These are phyloP conservation scores for Byssothecium circinans DNA, from an alignment of 2,329 filamentous ascomycete species.

Conservation along the genomic window DNA sequence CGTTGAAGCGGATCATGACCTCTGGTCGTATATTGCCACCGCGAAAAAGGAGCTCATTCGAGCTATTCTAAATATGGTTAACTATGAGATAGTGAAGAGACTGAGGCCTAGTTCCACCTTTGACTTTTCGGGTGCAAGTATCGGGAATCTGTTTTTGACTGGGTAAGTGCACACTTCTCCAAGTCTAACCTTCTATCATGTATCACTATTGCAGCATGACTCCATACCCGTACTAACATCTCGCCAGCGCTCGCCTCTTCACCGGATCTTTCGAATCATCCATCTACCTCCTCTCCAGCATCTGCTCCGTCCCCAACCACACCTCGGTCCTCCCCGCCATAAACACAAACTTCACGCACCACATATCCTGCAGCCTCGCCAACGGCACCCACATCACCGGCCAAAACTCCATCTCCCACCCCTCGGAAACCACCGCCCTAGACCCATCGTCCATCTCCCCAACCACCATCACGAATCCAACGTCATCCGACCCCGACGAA, in stretches of 20 bases:
- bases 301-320: conserved; percentile 78
- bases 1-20: conserved; percentile 74
- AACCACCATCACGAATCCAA: background rate
- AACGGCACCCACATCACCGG: conserved; percentile 81
- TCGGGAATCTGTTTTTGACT: conserved; percentile 56
- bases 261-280: conserved; percentile 90
- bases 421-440: conserved; percentile 31
- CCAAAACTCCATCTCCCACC: conserved; percentile 66
- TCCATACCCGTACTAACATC: background rate
- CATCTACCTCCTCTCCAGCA: conserved; percentile 84
- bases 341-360: conserved; percentile 92
- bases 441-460: no score
- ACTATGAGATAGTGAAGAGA: conserved; percentile 53
- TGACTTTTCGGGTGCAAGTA: conserved; percentile 54
- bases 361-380: conserved; percentile 81
- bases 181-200: no score
- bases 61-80: conserved; percentile 54
- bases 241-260: conserved; percentile 75
- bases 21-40: conserved; percentile 65
- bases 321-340: conserved; percentile 85
- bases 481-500: conserved; percentile 34
- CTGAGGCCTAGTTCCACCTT: conserved; percentile 51
- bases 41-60: conserved; percentile 56
- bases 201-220: no score
- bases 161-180: conserved; percentile 49